Evolutionary conservation across 2,329 filamentous ascomycete genomes (phyloP), one percentile per base, ranked within the genome.

Genomic region (Clonostachys solani): DNA sequence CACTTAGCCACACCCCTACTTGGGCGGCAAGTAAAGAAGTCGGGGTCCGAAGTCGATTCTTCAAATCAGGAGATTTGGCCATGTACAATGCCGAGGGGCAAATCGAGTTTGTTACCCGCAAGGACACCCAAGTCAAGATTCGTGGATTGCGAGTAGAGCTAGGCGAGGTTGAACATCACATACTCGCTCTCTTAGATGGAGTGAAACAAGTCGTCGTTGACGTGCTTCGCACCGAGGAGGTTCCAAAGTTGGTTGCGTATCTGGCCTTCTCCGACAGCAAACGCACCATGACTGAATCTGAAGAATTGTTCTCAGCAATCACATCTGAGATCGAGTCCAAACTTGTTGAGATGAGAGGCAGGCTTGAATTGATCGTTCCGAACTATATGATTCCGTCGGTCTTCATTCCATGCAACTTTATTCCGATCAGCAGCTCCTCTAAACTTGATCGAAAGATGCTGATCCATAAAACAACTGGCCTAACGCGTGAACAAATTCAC

Each of bases 381-480:
- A 10, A 33, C 7, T 50, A 55, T 40, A 56, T 58, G 56, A 47
- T 58, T 6, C 56, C 56, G 1, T 37, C 49, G 3, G 19, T 52
- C 9, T 56, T 48, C 35, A 4, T 58, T 29, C 49, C 53, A 12
- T 38, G 50, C 16, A 38, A 40, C 12, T 41, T 50, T 36, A 48
- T 54, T 15, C 54, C 53, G 5, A 16, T 45, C 13, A 53, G 45
- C 15, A 43, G 37, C 16, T 52, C 49, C 15, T 47, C 46, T 8
- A 57, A 57, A 37, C 43, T 47, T 7, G 45, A 57, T 42, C 36
- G 53, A 29, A 43, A 47, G 29, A 33, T 38, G 8, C 40, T 50
- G 15, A n/a, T 45, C 16, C 13, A 18, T 3, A n/a, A n/a, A 7
- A 18, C 15, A n/a, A n/a, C 36, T 12, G 15, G 19, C 17, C 42